Evolutionary conservation across 176 grass and related monocot genomes (phyloP), one percentile per base, ranked within the genome.

Genomic region (Zea luxurians): DNA sequence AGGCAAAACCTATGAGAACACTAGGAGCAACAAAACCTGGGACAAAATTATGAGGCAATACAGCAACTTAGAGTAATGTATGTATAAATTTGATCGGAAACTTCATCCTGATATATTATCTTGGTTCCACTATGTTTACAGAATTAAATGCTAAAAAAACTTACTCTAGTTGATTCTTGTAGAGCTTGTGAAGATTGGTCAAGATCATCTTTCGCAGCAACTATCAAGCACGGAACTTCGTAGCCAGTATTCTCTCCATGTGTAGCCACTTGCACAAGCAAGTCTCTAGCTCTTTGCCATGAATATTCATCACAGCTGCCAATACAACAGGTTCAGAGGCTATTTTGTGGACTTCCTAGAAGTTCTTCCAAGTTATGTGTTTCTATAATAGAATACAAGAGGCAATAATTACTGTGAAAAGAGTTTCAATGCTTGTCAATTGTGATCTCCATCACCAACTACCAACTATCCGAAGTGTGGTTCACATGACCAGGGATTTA

Each of bases 91-190:
- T 11, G 62, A 50, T 1, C 27, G 42, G 5, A 52, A 42, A 48
- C 4, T 5, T 5, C 2, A 53, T 64, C 20, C 2, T 18, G 62
- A 74, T 60, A 74, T 42, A 1, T 20, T 21, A 41, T 58, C 3
- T 74, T 16, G 76, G 69, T 74, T 60, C n/a, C 72, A 45, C 18
- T 12, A 78, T n/a, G 11, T 17, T 48, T 12, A 36, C 37, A 37
- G 65, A 45, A 43, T 20, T 27, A 80, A 67, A 79, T 83, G 41
- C 13, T 10, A 64, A 67, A 86, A 79, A 11, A 1, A 46, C 18
- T 82, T 95, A 99, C 96, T 88, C 96, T 95, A 12, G 96, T 99
- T 82, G 87, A 99, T 82, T 99, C 92, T n/a, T 95, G 90, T 74
- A 95, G 83, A 78, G 89, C 86, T 74, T 95, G 78, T 55, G 96